These are phyloP conservation scores for Heritiera fomes DNA, from an alignment of 345 rosid genomes.

Conservation along the genomic window DNA sequence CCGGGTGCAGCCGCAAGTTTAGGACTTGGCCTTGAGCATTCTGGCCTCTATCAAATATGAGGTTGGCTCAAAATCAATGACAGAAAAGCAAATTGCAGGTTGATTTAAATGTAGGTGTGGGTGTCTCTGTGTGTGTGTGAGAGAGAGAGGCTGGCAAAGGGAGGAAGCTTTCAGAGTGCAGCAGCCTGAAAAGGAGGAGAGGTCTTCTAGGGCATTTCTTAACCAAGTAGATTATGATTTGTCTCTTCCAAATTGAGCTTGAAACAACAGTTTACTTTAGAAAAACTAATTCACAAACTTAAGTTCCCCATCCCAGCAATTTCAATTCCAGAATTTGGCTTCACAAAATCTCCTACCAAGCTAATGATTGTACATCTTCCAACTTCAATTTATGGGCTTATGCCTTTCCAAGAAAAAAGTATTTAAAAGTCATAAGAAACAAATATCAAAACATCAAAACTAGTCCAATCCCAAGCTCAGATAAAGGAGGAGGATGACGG, in stretches of 20 bases:
- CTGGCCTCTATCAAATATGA: not conserved
- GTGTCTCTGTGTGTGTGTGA: too few species aligned
- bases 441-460: too few species aligned
- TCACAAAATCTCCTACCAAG: not conserved
- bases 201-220: not conserved
- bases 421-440: not conserved
- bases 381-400: not conserved
- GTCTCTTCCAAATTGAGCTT: not conserved
- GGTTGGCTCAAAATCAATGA: not conserved
- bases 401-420: not conserved
- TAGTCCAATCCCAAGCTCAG: too few species aligned
- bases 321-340: not conserved
- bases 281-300: not conserved
- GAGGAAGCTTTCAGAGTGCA: not conserved
- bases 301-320: not conserved
- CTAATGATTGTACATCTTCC: not conserved
- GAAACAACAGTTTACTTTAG: not conserved
- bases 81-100: not conserved
- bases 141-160: not conserved
- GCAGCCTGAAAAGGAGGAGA: not conserved
- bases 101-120: too few species aligned
- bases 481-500: too few species aligned
- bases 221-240: not conserved
- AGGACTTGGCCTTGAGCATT: not conserved
- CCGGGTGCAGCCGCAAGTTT: too few species aligned